A percentile compares a stretch with the other conserved stretches of the same genome.
phyloP scores from a whole-genome alignment of 139 green algal genomes.

The Chloropicon primus region DNA sequence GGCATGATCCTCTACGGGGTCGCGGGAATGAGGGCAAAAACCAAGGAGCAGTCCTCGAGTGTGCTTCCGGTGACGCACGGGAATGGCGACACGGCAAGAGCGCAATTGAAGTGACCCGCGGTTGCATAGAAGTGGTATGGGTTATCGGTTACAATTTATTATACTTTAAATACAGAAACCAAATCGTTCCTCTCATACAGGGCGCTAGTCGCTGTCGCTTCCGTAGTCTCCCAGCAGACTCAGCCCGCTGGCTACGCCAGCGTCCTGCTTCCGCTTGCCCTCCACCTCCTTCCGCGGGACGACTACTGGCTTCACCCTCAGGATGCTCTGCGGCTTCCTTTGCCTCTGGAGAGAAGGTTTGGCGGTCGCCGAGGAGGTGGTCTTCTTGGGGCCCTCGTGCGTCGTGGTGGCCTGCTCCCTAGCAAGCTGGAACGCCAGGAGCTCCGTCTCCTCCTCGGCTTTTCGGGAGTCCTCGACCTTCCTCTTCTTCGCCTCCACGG shows the following conservation, averaged over 20 bases:
- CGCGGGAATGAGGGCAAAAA: neutral
- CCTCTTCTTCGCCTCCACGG: neutral
- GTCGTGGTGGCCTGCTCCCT: neutral
- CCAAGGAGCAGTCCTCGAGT: neutral
- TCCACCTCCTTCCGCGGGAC: neutral
- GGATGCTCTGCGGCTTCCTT: too few relatives aligned
- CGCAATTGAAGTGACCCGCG: too few relatives aligned
- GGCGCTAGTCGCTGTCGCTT: neutral
- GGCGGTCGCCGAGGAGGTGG: too few relatives aligned
- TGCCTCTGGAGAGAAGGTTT: too few relatives aligned
- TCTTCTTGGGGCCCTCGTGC: too few relatives aligned
- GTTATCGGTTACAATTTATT: too few relatives aligned
- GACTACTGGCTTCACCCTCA: neutral
- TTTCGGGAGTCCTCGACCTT: neutral
- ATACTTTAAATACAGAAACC: neutral
- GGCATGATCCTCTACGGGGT: constrained; percentile 65
- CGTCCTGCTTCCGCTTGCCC: neutral
- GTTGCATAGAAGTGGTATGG: too few relatives aligned
- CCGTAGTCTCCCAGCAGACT: neutral
- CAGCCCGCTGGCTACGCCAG: neutral
- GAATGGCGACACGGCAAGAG: neutral
- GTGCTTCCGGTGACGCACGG: neutral
- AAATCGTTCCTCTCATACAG: neutral
- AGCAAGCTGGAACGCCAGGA: constrained; percentile 2
- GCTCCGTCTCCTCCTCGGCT: constrained; percentile 7